phyloP scores from a whole-genome alignment of 73 alveolate species.

The Stentor roeselii region DNA sequence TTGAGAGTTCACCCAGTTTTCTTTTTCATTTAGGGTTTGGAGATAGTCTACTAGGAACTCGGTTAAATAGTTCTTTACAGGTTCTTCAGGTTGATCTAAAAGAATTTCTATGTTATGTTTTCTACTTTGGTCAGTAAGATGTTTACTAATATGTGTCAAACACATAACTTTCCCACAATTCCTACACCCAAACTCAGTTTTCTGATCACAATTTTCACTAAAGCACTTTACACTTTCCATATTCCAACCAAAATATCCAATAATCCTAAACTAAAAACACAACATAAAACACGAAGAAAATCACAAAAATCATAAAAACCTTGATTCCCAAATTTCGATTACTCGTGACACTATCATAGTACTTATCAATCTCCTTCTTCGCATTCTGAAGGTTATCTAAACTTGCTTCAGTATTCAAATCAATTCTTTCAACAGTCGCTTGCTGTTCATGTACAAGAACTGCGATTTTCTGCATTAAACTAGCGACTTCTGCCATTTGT shows the following conservation, averaged over 20 bases:
- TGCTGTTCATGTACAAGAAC: constrained; percentile 22
- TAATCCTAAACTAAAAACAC: not conserved
- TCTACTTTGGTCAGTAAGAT: no score
- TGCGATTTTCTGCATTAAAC: constrained; percentile 2
- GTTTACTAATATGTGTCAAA: no score
- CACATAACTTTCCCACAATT: no score
- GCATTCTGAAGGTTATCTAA: not conserved
- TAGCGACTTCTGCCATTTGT: constrained; percentile 15
- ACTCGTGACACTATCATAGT: constrained; percentile 1
- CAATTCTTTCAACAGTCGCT: constrained; percentile 1
- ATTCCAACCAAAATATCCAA: constrained; percentile 32
- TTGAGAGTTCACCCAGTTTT: no score
- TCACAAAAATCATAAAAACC: constrained; percentile 27
- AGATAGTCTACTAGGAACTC: no score
- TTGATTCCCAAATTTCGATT: constrained; percentile 20
- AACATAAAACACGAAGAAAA: constrained; percentile 24
- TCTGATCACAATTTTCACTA: no score
- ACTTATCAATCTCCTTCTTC: constrained; percentile 3
- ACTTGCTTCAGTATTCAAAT: not conserved
- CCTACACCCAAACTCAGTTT: no score
- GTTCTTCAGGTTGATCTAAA: no score
- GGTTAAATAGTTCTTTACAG: no score
- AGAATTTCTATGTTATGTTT: no score
- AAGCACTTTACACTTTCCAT: no score
- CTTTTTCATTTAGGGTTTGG: no score